phyloP scores from a whole-genome alignment of 139 green algal genomes.

The Gonium pectorale region DNA sequence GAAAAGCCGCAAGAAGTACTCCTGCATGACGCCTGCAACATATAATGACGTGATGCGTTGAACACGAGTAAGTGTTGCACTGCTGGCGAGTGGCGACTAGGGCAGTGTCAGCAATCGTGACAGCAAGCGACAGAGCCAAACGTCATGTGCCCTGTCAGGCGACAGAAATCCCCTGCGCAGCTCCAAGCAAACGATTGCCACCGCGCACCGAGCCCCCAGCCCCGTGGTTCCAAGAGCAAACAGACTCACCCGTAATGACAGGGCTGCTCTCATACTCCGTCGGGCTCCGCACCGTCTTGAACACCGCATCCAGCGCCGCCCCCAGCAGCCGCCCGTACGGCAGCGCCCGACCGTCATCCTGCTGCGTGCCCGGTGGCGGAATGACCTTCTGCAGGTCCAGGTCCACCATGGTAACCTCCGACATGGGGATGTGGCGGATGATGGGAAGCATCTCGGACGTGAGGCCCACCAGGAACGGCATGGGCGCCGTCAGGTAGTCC shows the following conservation, averaged over 20 bases:
- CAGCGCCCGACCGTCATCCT: constrained; percentile 73
- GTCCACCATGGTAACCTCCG: constrained; percentile 61
- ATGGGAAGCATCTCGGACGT: constrained; percentile 68
- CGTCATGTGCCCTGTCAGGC: no score
- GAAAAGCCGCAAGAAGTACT: constrained; percentile 76
- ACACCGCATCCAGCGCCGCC: constrained; percentile 58
- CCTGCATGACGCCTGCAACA: constrained; percentile 74
- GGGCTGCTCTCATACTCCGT: constrained; percentile 83
- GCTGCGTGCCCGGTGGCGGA: constrained; percentile 53
- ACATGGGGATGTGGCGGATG: constrained; percentile 68
- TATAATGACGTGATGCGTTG: no score
- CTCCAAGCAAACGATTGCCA: no score
- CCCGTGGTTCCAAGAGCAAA: no score
- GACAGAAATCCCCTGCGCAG: no score
- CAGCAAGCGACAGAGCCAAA: no score
- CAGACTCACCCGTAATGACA: constrained; percentile 67
- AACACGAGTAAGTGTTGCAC: no score
- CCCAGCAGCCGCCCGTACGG: constrained; percentile 70
- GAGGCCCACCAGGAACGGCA: constrained; percentile 87
- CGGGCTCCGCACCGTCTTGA: constrained; percentile 68
- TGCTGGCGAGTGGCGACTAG: no score
- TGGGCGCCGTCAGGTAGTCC: constrained; percentile 85
- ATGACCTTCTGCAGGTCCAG: constrained; percentile 54
- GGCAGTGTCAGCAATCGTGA: no score
- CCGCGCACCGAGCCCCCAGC: no score